These are phyloP conservation scores for Aureobasidium leucospermi DNA, from an alignment of 2,329 filamentous ascomycete species.

Conservation along the genomic window DNA sequence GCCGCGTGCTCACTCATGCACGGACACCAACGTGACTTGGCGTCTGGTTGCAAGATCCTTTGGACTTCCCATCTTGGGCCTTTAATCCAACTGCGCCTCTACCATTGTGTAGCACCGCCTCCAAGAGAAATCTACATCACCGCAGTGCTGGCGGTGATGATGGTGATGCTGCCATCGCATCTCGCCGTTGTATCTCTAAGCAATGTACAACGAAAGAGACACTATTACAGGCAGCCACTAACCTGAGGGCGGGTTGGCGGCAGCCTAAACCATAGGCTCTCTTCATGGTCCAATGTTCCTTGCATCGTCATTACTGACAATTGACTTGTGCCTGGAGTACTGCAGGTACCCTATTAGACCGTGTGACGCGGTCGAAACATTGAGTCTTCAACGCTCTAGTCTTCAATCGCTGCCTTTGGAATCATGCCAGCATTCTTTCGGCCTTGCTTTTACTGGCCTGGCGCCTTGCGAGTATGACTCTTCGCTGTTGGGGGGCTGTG, in stretches of 20 bases:
- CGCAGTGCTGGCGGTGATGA: background rate
- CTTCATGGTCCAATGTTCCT: background rate
- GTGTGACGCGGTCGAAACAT: background rate
- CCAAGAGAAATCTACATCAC: background rate
- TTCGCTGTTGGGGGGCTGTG: constrained; percentile 2
- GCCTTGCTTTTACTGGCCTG: background rate
- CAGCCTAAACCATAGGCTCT: constrained; percentile 5
- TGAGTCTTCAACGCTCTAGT: background rate
- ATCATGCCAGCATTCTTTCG: background rate
- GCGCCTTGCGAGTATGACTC: constrained; percentile 4
- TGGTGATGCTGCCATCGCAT: constrained; percentile 6
- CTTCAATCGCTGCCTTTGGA: background rate
- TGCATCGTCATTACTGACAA: background rate
- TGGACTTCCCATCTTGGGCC: background rate
- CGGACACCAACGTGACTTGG: background rate
- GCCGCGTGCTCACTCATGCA: background rate
- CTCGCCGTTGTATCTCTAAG: background rate
- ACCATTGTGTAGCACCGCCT: constrained; percentile 1
- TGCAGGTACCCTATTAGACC: constrained; percentile 5
- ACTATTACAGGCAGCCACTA: constrained; percentile 2
- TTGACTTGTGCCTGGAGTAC: background rate
- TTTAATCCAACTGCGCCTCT: constrained; percentile 8
- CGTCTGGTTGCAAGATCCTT: background rate
- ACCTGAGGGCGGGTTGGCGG: background rate
- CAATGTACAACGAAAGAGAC: background rate